These are phyloP conservation scores for Grammothele lineata DNA, from an alignment of 768 basidiomycete genomes.

Conservation along the genomic window DNA sequence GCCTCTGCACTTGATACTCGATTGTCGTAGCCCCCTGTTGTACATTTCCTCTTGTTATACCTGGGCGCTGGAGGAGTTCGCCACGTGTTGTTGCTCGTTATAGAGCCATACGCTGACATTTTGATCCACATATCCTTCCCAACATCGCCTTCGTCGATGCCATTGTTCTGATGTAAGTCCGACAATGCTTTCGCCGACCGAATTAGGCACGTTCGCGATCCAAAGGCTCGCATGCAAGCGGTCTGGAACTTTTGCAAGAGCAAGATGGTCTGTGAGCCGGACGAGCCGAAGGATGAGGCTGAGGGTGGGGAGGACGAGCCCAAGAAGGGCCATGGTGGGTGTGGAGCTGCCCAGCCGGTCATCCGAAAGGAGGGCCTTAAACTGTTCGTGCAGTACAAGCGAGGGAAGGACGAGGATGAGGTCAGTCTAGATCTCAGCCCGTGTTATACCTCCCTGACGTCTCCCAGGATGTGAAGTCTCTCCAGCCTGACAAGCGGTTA, in stretches of 20 bases:
- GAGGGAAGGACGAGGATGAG: conserved; percentile 92
- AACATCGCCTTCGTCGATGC: conserved; percentile 2
- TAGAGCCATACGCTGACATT: conserved; percentile 55
- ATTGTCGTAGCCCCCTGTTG: conserved; percentile 59
- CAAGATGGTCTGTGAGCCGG: conserved; percentile 85
- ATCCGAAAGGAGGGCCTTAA: conserved; percentile 95
- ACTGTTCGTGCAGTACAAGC: conserved; percentile 92
- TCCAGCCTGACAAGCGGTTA: conserved; percentile 78
- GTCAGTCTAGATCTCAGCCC: conserved; percentile 41
- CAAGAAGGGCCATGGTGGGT: conserved; percentile 95
- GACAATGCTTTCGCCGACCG: conserved; percentile 83
- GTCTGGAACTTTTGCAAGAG: conserved; percentile 87
- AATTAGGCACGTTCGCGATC: conserved; percentile 81
- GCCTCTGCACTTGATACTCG: conserved; percentile 60
- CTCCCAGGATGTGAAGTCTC: conserved; percentile 67
- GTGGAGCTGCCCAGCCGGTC: conserved; percentile 86
- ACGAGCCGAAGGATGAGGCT: conserved; percentile 84
- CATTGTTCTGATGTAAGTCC: conserved; percentile 51
- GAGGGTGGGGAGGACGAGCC: conserved; percentile 69
- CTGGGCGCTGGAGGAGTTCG: conserved; percentile 18
- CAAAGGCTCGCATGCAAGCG: conserved; percentile 80
- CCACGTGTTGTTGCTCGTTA: conserved; percentile 28
- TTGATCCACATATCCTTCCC: conserved; percentile 47
- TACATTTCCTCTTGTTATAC: conserved; percentile 31
- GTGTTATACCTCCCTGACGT: conserved; percentile 5